Percentiles rank a stretch among this genome's conserved stretches.
Evolutionary conservation across 1,284 basidiomycete species (phyloP).

Genomic region (Fomitopsis betulina): DNA sequence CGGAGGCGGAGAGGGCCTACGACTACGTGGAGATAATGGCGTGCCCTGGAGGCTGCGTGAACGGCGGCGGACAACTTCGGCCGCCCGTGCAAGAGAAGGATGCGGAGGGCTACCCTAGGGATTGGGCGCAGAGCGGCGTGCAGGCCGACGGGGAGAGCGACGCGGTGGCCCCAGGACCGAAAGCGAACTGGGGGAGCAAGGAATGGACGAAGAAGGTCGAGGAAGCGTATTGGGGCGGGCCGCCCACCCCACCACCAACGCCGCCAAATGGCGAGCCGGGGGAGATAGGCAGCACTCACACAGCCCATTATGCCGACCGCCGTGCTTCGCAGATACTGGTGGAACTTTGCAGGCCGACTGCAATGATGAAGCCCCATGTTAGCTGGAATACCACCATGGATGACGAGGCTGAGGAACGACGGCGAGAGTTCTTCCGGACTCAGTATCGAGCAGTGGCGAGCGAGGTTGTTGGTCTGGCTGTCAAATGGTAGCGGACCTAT

Average conservation of each 20-base stretch:
- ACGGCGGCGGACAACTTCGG: conserved; percentile 93
- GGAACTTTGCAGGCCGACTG: conserved; percentile 30
- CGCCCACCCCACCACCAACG: conserved; percentile 49
- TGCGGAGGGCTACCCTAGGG: conserved; percentile 55
- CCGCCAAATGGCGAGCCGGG: conserved; percentile 22
- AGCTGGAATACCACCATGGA: conserved; percentile 35
- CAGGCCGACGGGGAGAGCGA: conserved; percentile 30
- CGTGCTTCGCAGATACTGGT: conserved; percentile 40
- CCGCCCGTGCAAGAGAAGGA: conserved; percentile 42
- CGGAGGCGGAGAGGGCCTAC: conserved; percentile 56
- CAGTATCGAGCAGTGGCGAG: conserved; percentile 85
- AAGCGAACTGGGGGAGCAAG: conserved; percentile 66
- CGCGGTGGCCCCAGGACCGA: conserved; percentile 22
- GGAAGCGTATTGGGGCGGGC: conserved; percentile 65
- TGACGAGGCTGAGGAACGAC: conserved; percentile 32
- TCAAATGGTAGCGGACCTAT: conserved; percentile 28
- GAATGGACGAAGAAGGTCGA: conserved; percentile 81
- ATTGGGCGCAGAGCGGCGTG: conserved; percentile 52
- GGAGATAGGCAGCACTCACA: conserved; percentile 6
- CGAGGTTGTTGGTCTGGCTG: conserved; percentile 53
- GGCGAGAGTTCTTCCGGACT: conserved; percentile 67
- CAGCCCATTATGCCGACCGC: conserved; percentile 29
- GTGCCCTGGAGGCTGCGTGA: conserved; percentile 96
- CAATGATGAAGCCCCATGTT: not conserved
- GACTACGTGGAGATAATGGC: conserved; percentile 99